phyloP scores from a whole-genome alignment of 2,329 filamentous ascomycete genomes.

The Chrysoporthe deuterocubensis region DNA sequence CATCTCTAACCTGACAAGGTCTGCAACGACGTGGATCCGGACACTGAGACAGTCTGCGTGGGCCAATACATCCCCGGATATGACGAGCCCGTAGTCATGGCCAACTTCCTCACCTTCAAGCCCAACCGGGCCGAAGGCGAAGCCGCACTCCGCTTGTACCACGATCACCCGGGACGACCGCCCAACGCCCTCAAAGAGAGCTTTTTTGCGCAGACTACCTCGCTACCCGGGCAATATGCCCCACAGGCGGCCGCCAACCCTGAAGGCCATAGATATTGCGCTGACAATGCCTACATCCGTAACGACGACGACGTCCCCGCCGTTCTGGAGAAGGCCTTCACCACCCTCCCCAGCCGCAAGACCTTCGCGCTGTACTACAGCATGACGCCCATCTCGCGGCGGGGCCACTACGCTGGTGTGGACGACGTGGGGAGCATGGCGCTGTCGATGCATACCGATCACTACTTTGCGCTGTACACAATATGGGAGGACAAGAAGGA shows the following conservation, averaged over 20 bases:
- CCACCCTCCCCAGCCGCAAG: slow-evolving; percentile 49
- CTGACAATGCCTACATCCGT: slow-evolving; percentile 54
- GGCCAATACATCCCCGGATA: slow-evolving; percentile 37
- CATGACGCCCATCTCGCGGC: slow-evolving; percentile 53
- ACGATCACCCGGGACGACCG: slow-evolving; percentile 42
- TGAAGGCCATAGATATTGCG: slow-evolving; percentile 50
- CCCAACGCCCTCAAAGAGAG: slow-evolving; percentile 40
- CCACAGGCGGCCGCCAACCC: slow-evolving; percentile 53
- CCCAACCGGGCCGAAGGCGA: slow-evolving; percentile 39
- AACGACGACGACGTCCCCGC: slow-evolving; percentile 50
- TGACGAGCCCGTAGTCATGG: slow-evolving; percentile 39
- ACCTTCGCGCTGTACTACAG: slow-evolving; percentile 53
- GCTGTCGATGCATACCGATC: slow-evolving; percentile 57
- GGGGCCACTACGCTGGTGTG: slow-evolving; percentile 33
- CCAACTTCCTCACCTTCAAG: slow-evolving; percentile 48
- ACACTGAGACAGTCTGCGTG: slow-evolving; percentile 47
- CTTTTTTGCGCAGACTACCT: slow-evolving; percentile 45
- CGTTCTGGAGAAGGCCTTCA: slow-evolving; percentile 52
- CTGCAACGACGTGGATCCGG: slow-evolving; percentile 40
- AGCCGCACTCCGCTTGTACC: slow-evolving; percentile 41
- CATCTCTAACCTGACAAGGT: slow-evolving; percentile 27
- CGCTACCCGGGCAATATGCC: slow-evolving; percentile 45
- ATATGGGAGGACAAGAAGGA: slow-evolving; percentile 53
- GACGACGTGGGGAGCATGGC: slow-evolving; percentile 46
- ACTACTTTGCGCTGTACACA: slow-evolving; percentile 59